Evolutionary conservation across 257 asterid genomes (phyloP).

Genomic region (Solanum corneliomulleri): DNA sequence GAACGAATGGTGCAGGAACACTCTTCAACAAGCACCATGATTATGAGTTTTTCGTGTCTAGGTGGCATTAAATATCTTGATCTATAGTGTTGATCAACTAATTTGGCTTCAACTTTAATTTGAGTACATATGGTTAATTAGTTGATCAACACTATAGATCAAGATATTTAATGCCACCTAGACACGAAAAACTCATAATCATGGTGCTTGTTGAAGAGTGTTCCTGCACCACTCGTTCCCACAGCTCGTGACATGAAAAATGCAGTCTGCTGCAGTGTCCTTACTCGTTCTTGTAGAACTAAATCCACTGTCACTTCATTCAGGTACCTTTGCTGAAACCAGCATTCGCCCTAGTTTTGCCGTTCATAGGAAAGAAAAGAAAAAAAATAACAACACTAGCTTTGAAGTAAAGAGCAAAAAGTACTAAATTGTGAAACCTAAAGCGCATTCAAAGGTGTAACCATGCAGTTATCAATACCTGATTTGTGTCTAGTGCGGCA

Average conservation of each 20-base stretch:
- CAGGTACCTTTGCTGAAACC: conserved; percentile 8
- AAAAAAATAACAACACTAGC: not conserved
- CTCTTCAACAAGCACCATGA: conserved; percentile 7
- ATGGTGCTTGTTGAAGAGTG: conserved; percentile 1
- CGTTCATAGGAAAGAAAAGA: not conserved
- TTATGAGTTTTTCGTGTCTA: conserved; percentile 14
- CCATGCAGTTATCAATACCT: not conserved
- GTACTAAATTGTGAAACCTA: not conserved
- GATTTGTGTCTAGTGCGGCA: not conserved
- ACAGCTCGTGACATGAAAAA: conserved; percentile 10
- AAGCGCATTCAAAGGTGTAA: not conserved
- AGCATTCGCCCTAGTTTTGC: conserved; percentile 10
- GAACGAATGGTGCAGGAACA: not conserved
- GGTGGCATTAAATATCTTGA: not conserved
- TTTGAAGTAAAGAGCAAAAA: not conserved
- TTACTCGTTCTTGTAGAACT: not conserved
- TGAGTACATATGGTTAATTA: no score
- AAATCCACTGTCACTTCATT: not conserved
- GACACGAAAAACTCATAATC: conserved; percentile 19
- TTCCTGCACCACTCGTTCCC: not conserved
- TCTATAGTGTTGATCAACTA: not conserved
- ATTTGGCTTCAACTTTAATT: no score
- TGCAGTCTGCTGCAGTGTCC: conserved; percentile 9
- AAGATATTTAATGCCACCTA: not conserved
- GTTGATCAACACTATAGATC: not conserved